Evolutionary conservation across 106 monocot genomes (phyloP).

Genomic region (Dendrobium nobile): DNA sequence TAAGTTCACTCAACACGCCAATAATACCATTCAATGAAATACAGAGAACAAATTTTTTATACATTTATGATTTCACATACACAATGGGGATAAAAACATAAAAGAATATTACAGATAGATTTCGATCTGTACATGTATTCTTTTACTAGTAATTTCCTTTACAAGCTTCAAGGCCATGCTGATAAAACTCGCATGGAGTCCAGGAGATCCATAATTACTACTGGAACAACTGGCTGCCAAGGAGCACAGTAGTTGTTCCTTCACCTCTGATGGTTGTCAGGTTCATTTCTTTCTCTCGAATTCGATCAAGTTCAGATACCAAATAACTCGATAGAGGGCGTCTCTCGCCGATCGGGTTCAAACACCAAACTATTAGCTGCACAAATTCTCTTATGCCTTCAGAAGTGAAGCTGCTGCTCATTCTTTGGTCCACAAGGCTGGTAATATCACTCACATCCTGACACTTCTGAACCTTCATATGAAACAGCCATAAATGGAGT

Average conservation of each 20-base stretch:
- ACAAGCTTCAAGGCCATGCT: slow-evolving; percentile 11
- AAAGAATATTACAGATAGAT: slow-evolving; percentile 26
- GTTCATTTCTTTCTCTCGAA: slow-evolving; percentile 77
- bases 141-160: slow-evolving; percentile 20
- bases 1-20: background rate
- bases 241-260: slow-evolving; percentile 65
- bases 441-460: slow-evolving; percentile 34
- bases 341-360: slow-evolving; percentile 31
- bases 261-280: slow-evolving; percentile 80
- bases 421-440: slow-evolving; percentile 47
- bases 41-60: slow-evolving; percentile 14
- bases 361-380: slow-evolving; percentile 46
- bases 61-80: slow-evolving; percentile 24
- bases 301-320: slow-evolving; percentile 57
- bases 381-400: slow-evolving; percentile 81
- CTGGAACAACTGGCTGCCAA: slow-evolving; percentile 83
- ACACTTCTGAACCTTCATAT: slow-evolving; percentile 61
- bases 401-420: slow-evolving; percentile 57
- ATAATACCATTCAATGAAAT: background rate
- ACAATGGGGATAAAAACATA: slow-evolving; percentile 12
- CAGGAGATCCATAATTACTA: slow-evolving; percentile 12
- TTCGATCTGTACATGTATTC: slow-evolving; percentile 32
- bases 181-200: slow-evolving; percentile 14
- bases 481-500: slow-evolving; percentile 6
- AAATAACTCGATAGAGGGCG: slow-evolving; percentile 64